phyloP scores from a whole-genome alignment of 2,329 filamentous ascomycete genomes.

The Aspergillus sp. region DNA sequence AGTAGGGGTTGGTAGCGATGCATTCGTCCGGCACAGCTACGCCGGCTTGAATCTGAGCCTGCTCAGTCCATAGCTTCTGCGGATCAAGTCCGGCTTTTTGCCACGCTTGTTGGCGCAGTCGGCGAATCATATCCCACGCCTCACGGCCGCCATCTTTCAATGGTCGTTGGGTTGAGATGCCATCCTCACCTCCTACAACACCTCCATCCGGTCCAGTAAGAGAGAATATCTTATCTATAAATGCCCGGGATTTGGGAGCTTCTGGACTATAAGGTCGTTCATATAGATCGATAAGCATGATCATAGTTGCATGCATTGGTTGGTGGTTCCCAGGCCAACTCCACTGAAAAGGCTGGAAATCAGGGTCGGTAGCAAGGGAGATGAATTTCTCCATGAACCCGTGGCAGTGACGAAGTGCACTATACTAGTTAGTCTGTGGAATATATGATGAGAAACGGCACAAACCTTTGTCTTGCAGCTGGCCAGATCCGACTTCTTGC shows the following conservation, averaged over 20 bases:
- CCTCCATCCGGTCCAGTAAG: constrained; percentile 47
- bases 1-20: constrained; percentile 11
- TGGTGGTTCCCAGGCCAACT: constrained; percentile 45
- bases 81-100: constrained; percentile 50
- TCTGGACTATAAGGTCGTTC: constrained; percentile 48
- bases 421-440: constrained; percentile 15
- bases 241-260: constrained; percentile 45
- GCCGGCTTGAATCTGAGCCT: constrained; percentile 44
- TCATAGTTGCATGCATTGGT: constrained; percentile 36
- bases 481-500: constrained; percentile 49
- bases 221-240: constrained; percentile 49
- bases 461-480: constrained; percentile 46
- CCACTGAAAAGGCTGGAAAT: constrained; percentile 51
- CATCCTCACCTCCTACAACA: constrained; percentile 48
- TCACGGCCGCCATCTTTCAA: constrained; percentile 50
- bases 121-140: constrained; percentile 50
- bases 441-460: not conserved
- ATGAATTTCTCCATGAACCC: constrained; percentile 52
- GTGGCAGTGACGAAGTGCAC: constrained; percentile 48
- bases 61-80: constrained; percentile 47
- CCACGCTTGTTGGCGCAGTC: constrained; percentile 49
- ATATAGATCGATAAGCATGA: constrained; percentile 51
- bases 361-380: constrained; percentile 46
- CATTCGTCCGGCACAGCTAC: constrained; percentile 24
- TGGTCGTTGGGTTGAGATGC: constrained; percentile 43